phyloP scores from a whole-genome alignment of 2,329 filamentous ascomycete genomes.

The Clonostachys chloroleuca region DNA sequence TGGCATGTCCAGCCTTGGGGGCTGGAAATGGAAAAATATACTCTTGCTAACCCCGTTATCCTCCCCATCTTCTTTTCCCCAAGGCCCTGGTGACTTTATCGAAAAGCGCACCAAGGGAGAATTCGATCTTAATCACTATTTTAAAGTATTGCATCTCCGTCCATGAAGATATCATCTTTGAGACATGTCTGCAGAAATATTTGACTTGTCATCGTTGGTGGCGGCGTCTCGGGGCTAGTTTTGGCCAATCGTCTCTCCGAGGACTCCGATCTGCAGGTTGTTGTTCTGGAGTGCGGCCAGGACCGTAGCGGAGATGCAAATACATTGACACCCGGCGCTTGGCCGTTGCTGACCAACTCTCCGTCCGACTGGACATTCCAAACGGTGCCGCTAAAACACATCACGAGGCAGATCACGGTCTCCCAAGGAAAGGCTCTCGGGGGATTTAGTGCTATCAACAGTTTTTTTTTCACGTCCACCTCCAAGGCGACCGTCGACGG shows the following conservation, averaged over 20 bases:
- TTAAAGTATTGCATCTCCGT: no score
- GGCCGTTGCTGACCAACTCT: slow-evolving; percentile 11
- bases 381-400: slow-evolving; percentile 14
- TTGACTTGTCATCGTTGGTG: slow-evolving; percentile 16
- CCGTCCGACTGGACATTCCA: slow-evolving; percentile 15
- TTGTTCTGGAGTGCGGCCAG: background rate
- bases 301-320: slow-evolving; percentile 15
- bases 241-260: slow-evolving; percentile 15
- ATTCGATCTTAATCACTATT: no score
- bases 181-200: background rate
- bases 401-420: slow-evolving; percentile 7
- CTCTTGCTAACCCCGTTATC: no score
- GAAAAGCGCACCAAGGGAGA: no score
- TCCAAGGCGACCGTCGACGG: slow-evolving; percentile 12
- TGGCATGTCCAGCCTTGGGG: no score
- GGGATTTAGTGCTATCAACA: slow-evolving; percentile 19
- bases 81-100: no score
- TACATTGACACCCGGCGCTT: slow-evolving; percentile 14
- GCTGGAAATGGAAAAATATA: no score
- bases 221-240: slow-evolving; percentile 20
- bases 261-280: background rate
- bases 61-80: no score
- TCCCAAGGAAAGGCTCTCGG: slow-evolving; percentile 13
- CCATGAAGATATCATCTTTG: no score
- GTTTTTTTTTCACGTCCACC: slow-evolving; percentile 12